Conservation (phyloP, 2,329 filamentous ascomycete genomes). For the Fusarium sp. region DNA sequence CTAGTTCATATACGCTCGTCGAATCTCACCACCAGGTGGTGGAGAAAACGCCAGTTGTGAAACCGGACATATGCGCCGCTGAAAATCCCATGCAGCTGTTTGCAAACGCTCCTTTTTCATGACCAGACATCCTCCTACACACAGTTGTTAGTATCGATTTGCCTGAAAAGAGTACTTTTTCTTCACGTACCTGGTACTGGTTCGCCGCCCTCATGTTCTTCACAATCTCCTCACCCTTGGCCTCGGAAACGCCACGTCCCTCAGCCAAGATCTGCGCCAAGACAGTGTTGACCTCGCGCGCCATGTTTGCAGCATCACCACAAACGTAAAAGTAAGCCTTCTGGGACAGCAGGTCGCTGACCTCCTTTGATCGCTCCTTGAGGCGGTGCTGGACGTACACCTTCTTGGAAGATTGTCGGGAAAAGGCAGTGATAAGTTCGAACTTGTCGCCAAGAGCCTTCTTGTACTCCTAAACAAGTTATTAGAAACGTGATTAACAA, state of each 20-base stretch:
- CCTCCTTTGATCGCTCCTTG: slow-evolving; percentile 81
- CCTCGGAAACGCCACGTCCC: slow-evolving; percentile 81
- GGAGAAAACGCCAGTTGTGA: slow-evolving; percentile 37
- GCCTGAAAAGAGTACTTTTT: neutral
- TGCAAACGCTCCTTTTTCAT: slow-evolving; percentile 49
- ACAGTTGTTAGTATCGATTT: slow-evolving; percentile 26
- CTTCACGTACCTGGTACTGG: slow-evolving; percentile 84
- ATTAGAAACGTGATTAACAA: slow-evolving; percentile 15
- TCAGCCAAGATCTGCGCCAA: slow-evolving; percentile 87
- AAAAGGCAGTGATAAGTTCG: slow-evolving; percentile 92
- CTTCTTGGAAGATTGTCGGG: slow-evolving; percentile 86
- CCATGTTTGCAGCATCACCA: slow-evolving; percentile 97
- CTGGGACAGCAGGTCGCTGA: slow-evolving; percentile 86
- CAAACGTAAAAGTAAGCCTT: slow-evolving; percentile 98
- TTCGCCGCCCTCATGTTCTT: slow-evolving; percentile 96
- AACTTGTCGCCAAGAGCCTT: slow-evolving; percentile 87
- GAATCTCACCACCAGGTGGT: slow-evolving; percentile 28
- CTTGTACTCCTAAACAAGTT: slow-evolving; percentile 76
- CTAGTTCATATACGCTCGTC: slow-evolving; percentile 41
- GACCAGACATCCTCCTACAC: slow-evolving; percentile 78
- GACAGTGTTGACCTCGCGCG: slow-evolving; percentile 89
- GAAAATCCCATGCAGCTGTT: slow-evolving; percentile 32
- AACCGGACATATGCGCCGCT: slow-evolving; percentile 35
- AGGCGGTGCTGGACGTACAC: slow-evolving; percentile 97
- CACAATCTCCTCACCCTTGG: slow-evolving; percentile 94